Base-by-base conservation (phyloP, 768 basidiomycete species). In the Tricholoma matsutake region DNA sequence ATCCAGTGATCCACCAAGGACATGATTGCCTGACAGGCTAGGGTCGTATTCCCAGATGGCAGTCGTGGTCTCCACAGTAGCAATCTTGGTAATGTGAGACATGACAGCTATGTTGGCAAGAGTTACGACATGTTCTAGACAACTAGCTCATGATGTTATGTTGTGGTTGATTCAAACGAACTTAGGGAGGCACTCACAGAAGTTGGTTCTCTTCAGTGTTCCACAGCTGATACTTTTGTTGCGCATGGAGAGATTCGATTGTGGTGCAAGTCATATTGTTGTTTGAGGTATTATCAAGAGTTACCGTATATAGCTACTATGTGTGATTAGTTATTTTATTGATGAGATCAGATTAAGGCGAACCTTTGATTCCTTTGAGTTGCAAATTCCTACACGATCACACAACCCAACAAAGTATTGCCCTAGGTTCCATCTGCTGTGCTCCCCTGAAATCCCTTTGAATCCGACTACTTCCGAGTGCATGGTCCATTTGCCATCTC, bases 41-140 rank as follows among this genome's bases (percentile, higher is more conserved):
- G 74, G 74, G 31, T 76, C 67, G 47, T 68, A 75, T 31, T 76
- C 73, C 74, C 72, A 76, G 18, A 76, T 75, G 0, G 71, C 69
- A 0, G 59, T 65, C 14, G 63, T 54, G 3, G 56, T 73, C 49
- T 73, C 69, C 4, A 73, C 55, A 1, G 63, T 60, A 1, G 68
- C 64, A 18, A 69, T 69, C 55, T 68, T 64, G 3, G 71, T 74
- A 18, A 75, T 69, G 14, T 63, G 31, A 8, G 25, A 22, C 73
- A 75, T 75, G 28, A 72, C 57, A 37, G 62, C 72, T 10, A 68
- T 14, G 11, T 49, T 49, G 4, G 25, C 47, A 49, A 49, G 22
- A 6, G 25, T 49, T 18, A 28, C 6, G 60, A 73, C 67, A 57
- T 75, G 74, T 2, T 61, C 71, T 0, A 75, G 63, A 57, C 73